Base-by-base conservation (phyloP, 345 rosid genomes). In the Salix exigua region DNA sequence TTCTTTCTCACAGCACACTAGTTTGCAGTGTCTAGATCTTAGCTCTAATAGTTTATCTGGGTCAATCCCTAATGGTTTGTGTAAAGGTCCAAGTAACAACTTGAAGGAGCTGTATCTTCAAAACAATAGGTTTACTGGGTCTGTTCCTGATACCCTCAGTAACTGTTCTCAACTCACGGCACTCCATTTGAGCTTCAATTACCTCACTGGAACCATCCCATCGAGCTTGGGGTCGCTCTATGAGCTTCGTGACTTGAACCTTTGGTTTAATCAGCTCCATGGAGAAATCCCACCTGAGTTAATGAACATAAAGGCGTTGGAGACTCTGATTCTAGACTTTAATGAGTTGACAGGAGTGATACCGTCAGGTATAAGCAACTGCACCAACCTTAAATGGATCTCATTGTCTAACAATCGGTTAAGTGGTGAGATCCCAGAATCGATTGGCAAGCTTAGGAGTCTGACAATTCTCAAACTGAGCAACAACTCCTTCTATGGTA, bases 391-490 rank as follows among this genome's bases (percentile, higher is more conserved):
- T 71, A 96, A 89, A 64, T 96, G 99, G 99, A 88, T 96, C 76
- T 92, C 99, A 11, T 81, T 96, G 64, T 94, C 99, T 0, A 96
- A 94, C 83, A 96, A 96, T 70, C 76, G 55, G 71, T 85, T 96
- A 75, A 87, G 78, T 16, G 99, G 99, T 50, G 86, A 86, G 85
- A 91, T 96, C 82, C 99, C 99, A 0, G 80, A 82, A 0, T 92
- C 92, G 85, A 83, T 96, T 38, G 99, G 99, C 12, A 80, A 84
- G 67, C 90, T 96, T 69, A 80, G 87, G 10, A 89, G 74, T 71
- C 94, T 96, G 2, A 94, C 98, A 0, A 96, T 96, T 78, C 94
- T 96, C 73, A 96, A 91, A 81, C 89, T 96, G 38, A 96, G 99
- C 86, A 92, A 93, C 82, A 96, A 96, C 82, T 86, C 98, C 0